Evolutionary conservation across 768 basidiomycete genomes (phyloP).

Genomic region (Erythrobasidium yunnanense): DNA sequence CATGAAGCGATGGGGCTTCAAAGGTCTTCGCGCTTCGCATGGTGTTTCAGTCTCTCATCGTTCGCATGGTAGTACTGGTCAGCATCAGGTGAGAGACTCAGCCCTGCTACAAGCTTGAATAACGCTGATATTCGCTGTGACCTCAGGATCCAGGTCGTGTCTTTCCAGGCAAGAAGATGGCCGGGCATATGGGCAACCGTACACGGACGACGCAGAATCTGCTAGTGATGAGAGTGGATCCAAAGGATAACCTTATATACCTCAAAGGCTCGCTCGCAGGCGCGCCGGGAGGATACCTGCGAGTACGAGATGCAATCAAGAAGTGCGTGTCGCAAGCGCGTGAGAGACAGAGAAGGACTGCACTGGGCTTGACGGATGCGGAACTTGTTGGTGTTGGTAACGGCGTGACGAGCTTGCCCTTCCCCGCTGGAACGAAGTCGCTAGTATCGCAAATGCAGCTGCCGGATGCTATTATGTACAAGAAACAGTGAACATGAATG

Average conservation of each 20-base stretch:
- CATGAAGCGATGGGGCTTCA: slow-evolving; percentile 94
- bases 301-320: slow-evolving; percentile 82
- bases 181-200: slow-evolving; percentile 78
- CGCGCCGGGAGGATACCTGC: slow-evolving; percentile 71
- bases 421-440: slow-evolving; percentile 77
- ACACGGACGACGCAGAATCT: slow-evolving; percentile 79
- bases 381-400: slow-evolving; percentile 48
- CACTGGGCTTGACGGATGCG: slow-evolving; percentile 33
- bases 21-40: slow-evolving; percentile 81
- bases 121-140: too few relatives aligned
- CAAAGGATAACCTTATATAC: slow-evolving; percentile 71
- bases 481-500: too few relatives aligned
- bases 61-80: slow-evolving; percentile 82
- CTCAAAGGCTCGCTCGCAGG: slow-evolving; percentile 88
- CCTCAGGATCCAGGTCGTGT: slow-evolving; percentile 94
- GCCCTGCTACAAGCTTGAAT: too few relatives aligned
- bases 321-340: slow-evolving; percentile 63
- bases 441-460: slow-evolving; percentile 50
- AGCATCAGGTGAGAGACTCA: slow-evolving; percentile 84
- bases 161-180: slow-evolving; percentile 97
- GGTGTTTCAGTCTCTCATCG: slow-evolving; percentile 94
- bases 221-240: slow-evolving; percentile 76
- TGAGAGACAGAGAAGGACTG: slow-evolving; percentile 38
- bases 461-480: slow-evolving; percentile 5
- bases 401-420: slow-evolving; percentile 73